phyloP scores from a whole-genome alignment of 345 rosid genomes.

The Salix purpurea region DNA sequence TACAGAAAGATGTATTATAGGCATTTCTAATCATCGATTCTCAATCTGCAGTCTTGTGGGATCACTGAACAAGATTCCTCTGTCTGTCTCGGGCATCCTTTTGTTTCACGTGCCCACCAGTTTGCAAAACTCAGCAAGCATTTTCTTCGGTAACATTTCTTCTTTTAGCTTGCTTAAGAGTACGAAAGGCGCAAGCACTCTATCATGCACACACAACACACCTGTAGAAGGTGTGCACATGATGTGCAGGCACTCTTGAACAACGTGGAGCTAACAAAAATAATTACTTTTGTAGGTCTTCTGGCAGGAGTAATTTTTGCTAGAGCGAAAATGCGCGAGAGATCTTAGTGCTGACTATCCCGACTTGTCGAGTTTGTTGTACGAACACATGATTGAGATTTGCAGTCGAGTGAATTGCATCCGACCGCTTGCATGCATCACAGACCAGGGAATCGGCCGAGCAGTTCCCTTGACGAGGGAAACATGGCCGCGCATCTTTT shows the following conservation, averaged over 20 bases:
- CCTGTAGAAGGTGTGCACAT: not conserved
- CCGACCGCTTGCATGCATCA: not conserved
- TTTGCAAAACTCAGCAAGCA: constrained; percentile 88
- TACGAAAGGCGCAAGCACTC: not conserved
- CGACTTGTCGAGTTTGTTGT: not conserved
- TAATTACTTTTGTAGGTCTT: constrained; percentile 49
- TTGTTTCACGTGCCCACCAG: constrained; percentile 90
- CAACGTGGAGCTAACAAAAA: not conserved
- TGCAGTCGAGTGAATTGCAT: not conserved
- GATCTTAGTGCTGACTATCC: constrained; percentile 31
- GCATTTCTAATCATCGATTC: constrained; percentile 14
- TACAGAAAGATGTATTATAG: not conserved
- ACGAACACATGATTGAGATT: not conserved
- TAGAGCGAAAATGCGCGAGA: constrained; percentile 79
- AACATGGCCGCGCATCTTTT: not conserved
- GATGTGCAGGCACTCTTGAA: not conserved
- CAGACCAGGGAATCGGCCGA: not conserved
- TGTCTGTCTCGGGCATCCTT: constrained; percentile 78
- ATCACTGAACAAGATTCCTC: constrained; percentile 89
- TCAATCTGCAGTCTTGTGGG: constrained; percentile 79
- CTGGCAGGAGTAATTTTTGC: constrained; percentile 89
- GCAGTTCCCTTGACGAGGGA: not conserved
- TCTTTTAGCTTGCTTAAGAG: not conserved
- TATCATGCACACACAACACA: not conserved
- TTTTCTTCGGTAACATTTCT: constrained; percentile 67